phyloP scores from a whole-genome alignment of 371 early-diverging fungal species.

The Dichotomocladium elegans region DNA sequence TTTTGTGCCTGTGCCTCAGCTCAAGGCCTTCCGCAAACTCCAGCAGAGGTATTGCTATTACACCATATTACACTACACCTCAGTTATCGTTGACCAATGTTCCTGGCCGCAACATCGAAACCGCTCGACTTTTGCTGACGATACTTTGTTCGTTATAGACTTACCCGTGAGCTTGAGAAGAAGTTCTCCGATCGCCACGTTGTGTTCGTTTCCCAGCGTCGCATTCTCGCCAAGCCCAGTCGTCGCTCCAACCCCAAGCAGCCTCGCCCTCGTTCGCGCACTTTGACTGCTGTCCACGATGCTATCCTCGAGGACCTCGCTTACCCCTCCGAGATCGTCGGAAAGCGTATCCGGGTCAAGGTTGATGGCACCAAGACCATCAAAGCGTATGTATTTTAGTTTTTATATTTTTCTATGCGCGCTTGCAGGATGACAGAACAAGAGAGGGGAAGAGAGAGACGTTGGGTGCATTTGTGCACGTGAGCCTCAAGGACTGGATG shows the following conservation, averaged over 20 bases:
- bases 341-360: constrained; percentile 94
- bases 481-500: no score
- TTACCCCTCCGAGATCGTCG: constrained; percentile 96
- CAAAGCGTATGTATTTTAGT: constrained; percentile 75
- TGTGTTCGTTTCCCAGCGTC: constrained; percentile 88
- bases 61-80: no score
- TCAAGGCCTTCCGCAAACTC: constrained; percentile 93
- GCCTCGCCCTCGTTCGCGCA: constrained; percentile 92
- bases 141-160: constrained; percentile 27
- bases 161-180: constrained; percentile 98
- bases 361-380: constrained; percentile 91
- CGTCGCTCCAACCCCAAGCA: constrained; percentile 86
- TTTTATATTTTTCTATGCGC: not conserved
- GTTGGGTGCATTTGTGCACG: no score
- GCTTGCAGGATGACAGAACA: not conserved
- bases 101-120: no score
- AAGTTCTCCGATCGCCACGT: constrained; percentile 99
- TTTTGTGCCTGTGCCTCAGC: constrained; percentile 93
- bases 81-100: not conserved
- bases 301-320: constrained; percentile 94
- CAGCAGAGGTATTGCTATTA: constrained; percentile 68
- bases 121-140: no score
- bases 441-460: not conserved
- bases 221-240: constrained; percentile 90
- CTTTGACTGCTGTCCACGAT: constrained; percentile 95